A percentile compares a stretch with the other conserved stretches of the same genome.
Evolutionary conservation across 2,329 filamentous ascomycete genomes (phyloP).

Genomic region (Shiraia bambusicola): DNA sequence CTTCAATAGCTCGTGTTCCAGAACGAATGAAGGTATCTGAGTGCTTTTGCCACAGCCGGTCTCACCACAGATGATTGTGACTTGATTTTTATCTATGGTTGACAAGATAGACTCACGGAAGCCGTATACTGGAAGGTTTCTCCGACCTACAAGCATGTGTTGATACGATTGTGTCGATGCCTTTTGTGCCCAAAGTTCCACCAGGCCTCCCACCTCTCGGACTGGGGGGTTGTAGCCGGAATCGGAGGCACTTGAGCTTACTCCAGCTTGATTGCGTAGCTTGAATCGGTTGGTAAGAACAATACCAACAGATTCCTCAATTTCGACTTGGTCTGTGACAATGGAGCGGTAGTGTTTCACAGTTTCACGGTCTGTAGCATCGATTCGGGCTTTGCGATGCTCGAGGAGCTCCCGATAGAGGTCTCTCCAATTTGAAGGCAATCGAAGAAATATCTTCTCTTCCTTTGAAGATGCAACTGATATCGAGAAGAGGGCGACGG

Average conservation of each 20-base stretch:
- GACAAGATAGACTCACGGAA: slow-evolving; percentile 78
- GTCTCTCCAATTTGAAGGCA: slow-evolving; percentile 81
- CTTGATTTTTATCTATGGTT: slow-evolving; percentile 75
- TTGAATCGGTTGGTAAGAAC: slow-evolving; percentile 76
- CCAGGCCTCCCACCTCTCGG: slow-evolving; percentile 45
- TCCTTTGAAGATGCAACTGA: slow-evolving; percentile 79
- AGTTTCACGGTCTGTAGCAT: slow-evolving; percentile 68
- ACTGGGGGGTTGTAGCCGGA: slow-evolving; percentile 35
- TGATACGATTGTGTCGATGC: slow-evolving; percentile 61
- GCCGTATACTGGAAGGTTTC: slow-evolving; percentile 84
- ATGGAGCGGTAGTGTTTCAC: slow-evolving; percentile 70
- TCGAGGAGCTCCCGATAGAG: slow-evolving; percentile 79
- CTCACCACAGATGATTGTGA: slow-evolving; percentile 93
- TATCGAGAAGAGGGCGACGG: slow-evolving; percentile 76
- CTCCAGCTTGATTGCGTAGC: slow-evolving; percentile 39
- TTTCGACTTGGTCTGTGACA: slow-evolving; percentile 67
- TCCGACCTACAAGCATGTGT: slow-evolving; percentile 74
- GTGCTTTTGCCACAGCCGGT: slow-evolving; percentile 98
- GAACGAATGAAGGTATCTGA: slow-evolving; percentile 89
- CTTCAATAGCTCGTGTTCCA: slow-evolving; percentile 82
- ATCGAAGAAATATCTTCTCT: slow-evolving; percentile 76
- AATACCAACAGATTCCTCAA: slow-evolving; percentile 54
- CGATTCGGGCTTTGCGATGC: slow-evolving; percentile 67
- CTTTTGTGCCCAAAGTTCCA: slow-evolving; percentile 56
- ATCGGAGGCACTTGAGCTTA: slow-evolving; percentile 27